Base-by-base conservation (phyloP, 768 basidiomycete genomes). In the Mrakia blollopis region DNA sequence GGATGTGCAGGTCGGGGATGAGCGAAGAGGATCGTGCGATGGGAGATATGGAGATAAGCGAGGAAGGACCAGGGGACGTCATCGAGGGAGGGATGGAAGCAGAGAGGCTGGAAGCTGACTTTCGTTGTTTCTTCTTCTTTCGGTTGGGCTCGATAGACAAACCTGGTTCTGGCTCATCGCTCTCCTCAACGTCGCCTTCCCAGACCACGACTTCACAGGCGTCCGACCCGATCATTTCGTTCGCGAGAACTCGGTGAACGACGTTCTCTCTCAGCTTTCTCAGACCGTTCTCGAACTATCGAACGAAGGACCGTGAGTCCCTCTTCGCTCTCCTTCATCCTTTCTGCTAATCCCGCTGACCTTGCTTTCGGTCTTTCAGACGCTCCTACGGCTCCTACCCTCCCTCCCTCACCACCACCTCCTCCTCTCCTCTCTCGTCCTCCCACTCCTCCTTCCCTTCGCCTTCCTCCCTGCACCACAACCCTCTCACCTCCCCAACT, bases 141-240 rank as follows among this genome's bases (percentile, higher is more conserved):
- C 23, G 44, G 10, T 52, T 28, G 23, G 28, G 65, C 62, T 62
- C 47, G 63, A 32, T 32, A 74, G 37, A 50, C 81, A 97, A 96
- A 95, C 92, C 5, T 90, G 97, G 76, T 97, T 94, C 86, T 89
- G 95, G 70, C 91, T 98, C 83, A 97, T 98, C 81, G 92, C 93
- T 44, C 94, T 94, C 3, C 90, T 99, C 81, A 99, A 99, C 86
- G 89, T 93, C 81, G 95, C 96, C 9, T 99, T 95, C 82, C 96
- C 96, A 2, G 96, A 98, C 87, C 88, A 98, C 85, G 95, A 98
- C 82, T 99, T 98, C 86, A 92, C 92, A 10, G 91, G 92, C 83
- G 91, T 97, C 72, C 89, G 91, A 37, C 92, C 94, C 0, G 90
- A 90, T 14, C 91, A 96, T 80, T 99, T 99, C 84, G 89, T 88